Percentiles rank a stretch among this genome's conserved stretches.
phyloP scores from a whole-genome alignment of 805 yeast species.

The Teunomyces aglyptinius region DNA sequence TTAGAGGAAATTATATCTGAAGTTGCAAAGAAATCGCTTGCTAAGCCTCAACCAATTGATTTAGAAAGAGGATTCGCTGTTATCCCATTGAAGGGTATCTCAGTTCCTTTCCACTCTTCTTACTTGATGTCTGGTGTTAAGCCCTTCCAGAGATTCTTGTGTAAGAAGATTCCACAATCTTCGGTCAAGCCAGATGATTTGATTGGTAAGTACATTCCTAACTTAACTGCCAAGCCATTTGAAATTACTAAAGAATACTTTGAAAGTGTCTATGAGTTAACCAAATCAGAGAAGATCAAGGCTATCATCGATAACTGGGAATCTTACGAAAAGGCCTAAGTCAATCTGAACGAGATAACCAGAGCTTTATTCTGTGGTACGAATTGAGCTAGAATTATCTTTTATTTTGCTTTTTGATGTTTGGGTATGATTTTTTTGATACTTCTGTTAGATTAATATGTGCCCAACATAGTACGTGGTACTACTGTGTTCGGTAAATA shows the following conservation, averaged over 20 bases:
- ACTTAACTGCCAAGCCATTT: constrained; percentile 97
- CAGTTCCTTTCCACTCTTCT: constrained; percentile 99
- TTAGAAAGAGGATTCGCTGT: constrained; percentile 98
- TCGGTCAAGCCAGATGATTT: constrained; percentile 93
- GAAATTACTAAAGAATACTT: constrained; percentile 95
- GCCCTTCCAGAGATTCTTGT: constrained; percentile 97
- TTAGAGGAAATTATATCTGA: constrained; percentile 84
- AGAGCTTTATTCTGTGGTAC: constrained; percentile 7
- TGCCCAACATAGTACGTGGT: constrained; percentile 13
- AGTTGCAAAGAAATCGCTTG: constrained; percentile 74
- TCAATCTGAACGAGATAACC: not conserved
- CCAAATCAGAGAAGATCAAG: constrained; percentile 89
- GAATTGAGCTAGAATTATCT: not conserved
- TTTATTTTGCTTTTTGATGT: constrained; percentile 1
- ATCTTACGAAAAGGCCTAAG: constrained; percentile 56
- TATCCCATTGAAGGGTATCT: constrained; percentile 96
- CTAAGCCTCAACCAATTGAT: constrained; percentile 95
- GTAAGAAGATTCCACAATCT: constrained; percentile 91
- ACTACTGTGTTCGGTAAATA: constrained; percentile 9
- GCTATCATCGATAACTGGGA: constrained; percentile 95
- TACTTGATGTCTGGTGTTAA: constrained; percentile 97
- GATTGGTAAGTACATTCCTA: constrained; percentile 95
- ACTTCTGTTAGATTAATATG: not conserved
- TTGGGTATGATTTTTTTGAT: constrained; percentile 3
- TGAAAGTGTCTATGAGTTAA: constrained; percentile 90